phyloP scores from a whole-genome alignment of 208 protist species.

The Leishmania mexicana region DNA sequence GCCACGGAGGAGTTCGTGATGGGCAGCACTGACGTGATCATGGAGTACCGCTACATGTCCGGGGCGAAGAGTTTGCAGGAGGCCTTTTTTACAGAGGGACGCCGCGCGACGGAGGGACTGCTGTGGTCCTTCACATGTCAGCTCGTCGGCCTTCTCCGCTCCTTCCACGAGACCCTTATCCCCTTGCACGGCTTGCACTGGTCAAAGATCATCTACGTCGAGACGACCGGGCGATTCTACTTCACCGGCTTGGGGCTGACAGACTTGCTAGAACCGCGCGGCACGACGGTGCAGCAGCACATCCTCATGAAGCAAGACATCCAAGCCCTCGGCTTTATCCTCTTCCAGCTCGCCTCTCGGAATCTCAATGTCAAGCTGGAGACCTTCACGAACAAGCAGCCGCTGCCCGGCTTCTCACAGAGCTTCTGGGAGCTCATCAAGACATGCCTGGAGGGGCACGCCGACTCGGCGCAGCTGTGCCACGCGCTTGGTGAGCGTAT shows the following conservation, averaged over 20 bases:
- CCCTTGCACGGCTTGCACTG: conserved; percentile 77
- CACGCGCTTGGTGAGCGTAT: conserved; percentile 81
- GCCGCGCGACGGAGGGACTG: conserved; percentile 71
- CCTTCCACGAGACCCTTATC: conserved; percentile 85
- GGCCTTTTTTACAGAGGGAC: conserved; percentile 70
- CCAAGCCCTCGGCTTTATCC: conserved; percentile 73
- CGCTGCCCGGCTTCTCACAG: conserved; percentile 70
- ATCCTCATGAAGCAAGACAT: conserved; percentile 82
- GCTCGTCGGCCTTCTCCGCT: conserved; percentile 79
- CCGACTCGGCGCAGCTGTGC: conserved; percentile 68
- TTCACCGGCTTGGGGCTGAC: conserved; percentile 83
- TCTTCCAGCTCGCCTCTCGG: conserved; percentile 79
- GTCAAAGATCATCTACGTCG: conserved; percentile 86
- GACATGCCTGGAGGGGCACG: conserved; percentile 68
- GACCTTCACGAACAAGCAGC: conserved; percentile 61
- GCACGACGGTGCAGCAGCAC: conserved; percentile 28
- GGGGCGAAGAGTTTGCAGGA: conserved; percentile 82
- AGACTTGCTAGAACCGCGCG: conserved; percentile 71
- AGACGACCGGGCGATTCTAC: conserved; percentile 80
- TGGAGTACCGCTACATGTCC: conserved; percentile 86
- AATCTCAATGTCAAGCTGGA: conserved; percentile 66
- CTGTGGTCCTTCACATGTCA: conserved; percentile 90
- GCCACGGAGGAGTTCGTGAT: conserved; percentile 86
- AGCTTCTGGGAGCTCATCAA: conserved; percentile 85
- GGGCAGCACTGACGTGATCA: conserved; percentile 82